These are phyloP conservation scores for Dendrobium officinale DNA, from an alignment of 106 monocot genomes.

Conservation along the genomic window DNA sequence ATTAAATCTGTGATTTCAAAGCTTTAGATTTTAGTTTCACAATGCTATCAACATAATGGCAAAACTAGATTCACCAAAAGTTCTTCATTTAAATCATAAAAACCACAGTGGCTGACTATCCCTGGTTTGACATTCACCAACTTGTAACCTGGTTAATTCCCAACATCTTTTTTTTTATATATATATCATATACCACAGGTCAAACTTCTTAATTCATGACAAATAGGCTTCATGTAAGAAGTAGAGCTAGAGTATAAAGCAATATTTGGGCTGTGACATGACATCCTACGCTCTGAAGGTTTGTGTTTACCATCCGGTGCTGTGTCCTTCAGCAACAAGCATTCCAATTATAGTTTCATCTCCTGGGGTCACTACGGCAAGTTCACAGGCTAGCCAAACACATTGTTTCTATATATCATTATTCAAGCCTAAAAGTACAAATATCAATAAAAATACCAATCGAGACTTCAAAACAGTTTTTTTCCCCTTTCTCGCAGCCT, in stretches of 20 bases:
- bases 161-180: not conserved
- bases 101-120: not conserved
- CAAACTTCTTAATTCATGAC: too few relatives aligned
- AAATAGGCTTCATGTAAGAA: too few relatives aligned
- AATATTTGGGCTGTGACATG: too few relatives aligned
- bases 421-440: not conserved
- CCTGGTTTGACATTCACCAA: not conserved
- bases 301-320: too few relatives aligned
- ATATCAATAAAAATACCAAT: not conserved
- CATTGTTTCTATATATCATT: not conserved
- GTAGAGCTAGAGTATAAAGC: too few relatives aligned
- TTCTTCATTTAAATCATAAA: not conserved
- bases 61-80: not conserved
- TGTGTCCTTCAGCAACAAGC: too few relatives aligned
- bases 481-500: not conserved
- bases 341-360: too few relatives aligned
- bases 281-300: too few relatives aligned
- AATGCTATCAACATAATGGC: not conserved
- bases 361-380: too few relatives aligned
- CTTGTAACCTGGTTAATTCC: not conserved
- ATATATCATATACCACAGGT: too few relatives aligned
- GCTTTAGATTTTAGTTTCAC: not conserved
- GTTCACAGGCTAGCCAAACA: too few relatives aligned
- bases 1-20: not conserved
- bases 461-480: not conserved